Conservation (phyloP, 306 rosid species). For the Vigna hirtella region DNA sequence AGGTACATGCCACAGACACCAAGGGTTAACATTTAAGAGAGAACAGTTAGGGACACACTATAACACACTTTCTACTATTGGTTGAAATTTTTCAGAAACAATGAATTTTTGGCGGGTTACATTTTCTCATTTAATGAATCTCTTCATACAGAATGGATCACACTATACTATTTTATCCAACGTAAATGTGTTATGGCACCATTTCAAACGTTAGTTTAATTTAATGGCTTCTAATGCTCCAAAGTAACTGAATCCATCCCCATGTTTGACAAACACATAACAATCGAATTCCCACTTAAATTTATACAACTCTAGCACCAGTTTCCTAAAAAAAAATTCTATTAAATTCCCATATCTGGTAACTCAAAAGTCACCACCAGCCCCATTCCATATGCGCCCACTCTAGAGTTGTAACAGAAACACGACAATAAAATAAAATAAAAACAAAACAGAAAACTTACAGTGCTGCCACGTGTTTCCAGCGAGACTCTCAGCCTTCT, state of each 20-base stretch:
- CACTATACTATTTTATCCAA: slow-evolving; percentile 6
- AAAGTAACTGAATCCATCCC: no score
- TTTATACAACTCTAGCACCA: neutral
- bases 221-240: no score
- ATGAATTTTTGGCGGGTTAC: neutral
- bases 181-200: neutral
- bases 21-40: neutral
- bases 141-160: slow-evolving; percentile 17
- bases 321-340: neutral
- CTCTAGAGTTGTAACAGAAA: neutral
- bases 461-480: slow-evolving; percentile 97
- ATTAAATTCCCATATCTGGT: neutral
- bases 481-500: slow-evolving; percentile 88
- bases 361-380: neutral
- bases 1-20: neutral
- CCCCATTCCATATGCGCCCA: slow-evolving; percentile 10
- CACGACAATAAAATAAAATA: neutral
- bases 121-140: neutral
- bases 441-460: slow-evolving; percentile 47
- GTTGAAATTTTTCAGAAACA: neutral
- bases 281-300: neutral
- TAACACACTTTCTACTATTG: neutral
- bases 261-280: slow-evolving; percentile 20
- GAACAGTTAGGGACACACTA: no score
- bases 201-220: no score